Evolutionary conservation across 1,139 yeast genomes (phyloP), one percentile per base, ranked within the genome.

Genomic region (Taiozyma sp.): DNA sequence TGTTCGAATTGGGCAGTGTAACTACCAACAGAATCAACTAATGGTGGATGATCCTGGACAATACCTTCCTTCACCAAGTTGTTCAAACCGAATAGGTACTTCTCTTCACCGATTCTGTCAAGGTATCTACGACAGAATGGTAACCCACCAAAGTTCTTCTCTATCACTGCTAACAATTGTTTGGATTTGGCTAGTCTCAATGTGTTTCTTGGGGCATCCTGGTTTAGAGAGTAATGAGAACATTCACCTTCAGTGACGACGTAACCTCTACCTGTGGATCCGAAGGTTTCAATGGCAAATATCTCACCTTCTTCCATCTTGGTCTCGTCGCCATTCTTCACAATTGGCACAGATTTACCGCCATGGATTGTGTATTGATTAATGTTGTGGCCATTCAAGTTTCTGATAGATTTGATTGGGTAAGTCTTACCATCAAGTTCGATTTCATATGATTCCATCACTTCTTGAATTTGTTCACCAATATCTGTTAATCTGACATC

Each of bases 261-360:
- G 62, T 84, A 85, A 29, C 98, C 99, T 56, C 86, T 80, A 55
- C 99, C 99, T 2, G 99, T 93, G 43, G 97, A 81, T 6, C 99
- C 99, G 64, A 93, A 93, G 4, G 99, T 93, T 70, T 93, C 99
- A 64, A 95, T 91, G 51, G 99, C 99, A 75, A 89, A 93, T 3
- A 90, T 85, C 68, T 93, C 99, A 55, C 97, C 97, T 72, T 93
- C 99, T 68, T 95, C 99, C 97, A 93, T 91, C 75, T 91, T 91
- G 26, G 98, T 91, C 70, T 80, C 80, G 68, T 93, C 99, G 13
- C 91, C 93, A 62, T 88, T 88, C 64, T 91, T 86, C 43, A 93
- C 95, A 64, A 95, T 93, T 22, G 99, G 99, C 46, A 93, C 98
- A 22, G 95, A 83, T 68, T 93, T 93, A 56, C 97, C 98, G 40